Evolutionary conservation across 176 grass and related monocot genomes (phyloP), one percentile per base, ranked within the genome.

Genomic region (Paspalum notatum): DNA sequence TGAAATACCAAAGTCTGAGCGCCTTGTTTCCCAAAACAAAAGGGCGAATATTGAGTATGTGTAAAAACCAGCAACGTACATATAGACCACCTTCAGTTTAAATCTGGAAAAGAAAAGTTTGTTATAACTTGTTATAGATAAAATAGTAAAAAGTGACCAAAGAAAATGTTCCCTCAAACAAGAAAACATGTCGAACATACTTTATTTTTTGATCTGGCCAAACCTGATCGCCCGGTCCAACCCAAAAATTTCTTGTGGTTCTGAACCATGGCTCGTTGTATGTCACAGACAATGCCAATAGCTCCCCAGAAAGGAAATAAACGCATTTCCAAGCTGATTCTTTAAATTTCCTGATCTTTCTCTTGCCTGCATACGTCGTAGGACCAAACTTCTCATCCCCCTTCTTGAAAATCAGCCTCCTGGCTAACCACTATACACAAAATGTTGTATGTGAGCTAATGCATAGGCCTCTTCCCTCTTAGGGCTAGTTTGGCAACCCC

Each of bases 211-310:
- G 88, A 87, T 97, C 93, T 40, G 93, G 90, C 90, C 90, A 97
- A 22, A 93, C 44, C 66, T 97, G 93, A 42, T 97, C 72, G 37
- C 86, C 88, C 10, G 93, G 93, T 18, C 93, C 93, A 56, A 93
- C 84, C 94, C 94, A 93, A 68, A 91, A 93, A 66, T 91, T 91
- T 66, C 66, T 89, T 38, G 94, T 97, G 37, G 37, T 97, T 6
- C 47, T 91, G 82, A 97, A 93, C 91, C 94, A 97, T 52, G 88
- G 91, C 55, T 97, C 94, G 15, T 90, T 85, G 44, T 97, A 97
- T 9, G 82, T 91, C 80, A 97, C 91, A 18, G 61, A 70, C 22
- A 97, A 63, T 54, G 89, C 76, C 48, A 93, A 71, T 65, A 97
- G 21, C 72, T 97, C 91, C 6, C 73, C 94, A 7, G 89, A 97